A percentile compares a stretch with the other conserved stretches of the same genome.
These are phyloP conservation scores for Buxus sempervirens DNA, from an alignment of 164 flowering plant species.

Conservation along the genomic window DNA sequence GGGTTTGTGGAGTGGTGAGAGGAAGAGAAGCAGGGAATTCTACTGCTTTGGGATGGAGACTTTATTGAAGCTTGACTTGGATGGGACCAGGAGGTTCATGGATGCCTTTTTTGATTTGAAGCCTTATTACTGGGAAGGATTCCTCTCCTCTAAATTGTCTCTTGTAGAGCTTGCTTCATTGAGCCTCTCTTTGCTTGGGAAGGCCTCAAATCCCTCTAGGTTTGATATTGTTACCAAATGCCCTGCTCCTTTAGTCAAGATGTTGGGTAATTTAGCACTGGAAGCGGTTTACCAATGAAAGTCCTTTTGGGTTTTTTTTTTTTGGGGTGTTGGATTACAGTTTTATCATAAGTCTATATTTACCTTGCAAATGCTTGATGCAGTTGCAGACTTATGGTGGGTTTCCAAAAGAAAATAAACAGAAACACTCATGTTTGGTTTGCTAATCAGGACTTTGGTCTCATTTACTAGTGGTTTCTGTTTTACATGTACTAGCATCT, in stretches of 20 bases:
- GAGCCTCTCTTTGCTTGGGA: slow-evolving; percentile 47
- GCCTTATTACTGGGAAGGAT: slow-evolving; percentile 43
- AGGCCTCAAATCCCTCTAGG: slow-evolving; percentile 49
- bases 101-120: slow-evolving; percentile 72
- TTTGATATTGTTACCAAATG: slow-evolving; percentile 68
- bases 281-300: slow-evolving; percentile 28
- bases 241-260: slow-evolving; percentile 51
- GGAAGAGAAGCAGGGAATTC: slow-evolving; percentile 45
- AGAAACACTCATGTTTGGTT: no score
- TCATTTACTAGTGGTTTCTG: no score
- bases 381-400: no score
- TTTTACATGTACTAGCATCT: no score
- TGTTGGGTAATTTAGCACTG: slow-evolving; percentile 60
- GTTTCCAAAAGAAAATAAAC: no score
- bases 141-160: slow-evolving; percentile 47
- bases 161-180: slow-evolving; percentile 49
- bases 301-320: no score
- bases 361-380: no score
- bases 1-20: slow-evolving; percentile 59
- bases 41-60: slow-evolving; percentile 81
- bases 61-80: slow-evolving; percentile 62
- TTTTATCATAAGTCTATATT: no score
- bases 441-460: no score
- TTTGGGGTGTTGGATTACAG: no score
- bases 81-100: slow-evolving; percentile 61